Base-by-base conservation (phyloP, 1,139 yeast genomes). In the Arxiozyma slooffiae region DNA sequence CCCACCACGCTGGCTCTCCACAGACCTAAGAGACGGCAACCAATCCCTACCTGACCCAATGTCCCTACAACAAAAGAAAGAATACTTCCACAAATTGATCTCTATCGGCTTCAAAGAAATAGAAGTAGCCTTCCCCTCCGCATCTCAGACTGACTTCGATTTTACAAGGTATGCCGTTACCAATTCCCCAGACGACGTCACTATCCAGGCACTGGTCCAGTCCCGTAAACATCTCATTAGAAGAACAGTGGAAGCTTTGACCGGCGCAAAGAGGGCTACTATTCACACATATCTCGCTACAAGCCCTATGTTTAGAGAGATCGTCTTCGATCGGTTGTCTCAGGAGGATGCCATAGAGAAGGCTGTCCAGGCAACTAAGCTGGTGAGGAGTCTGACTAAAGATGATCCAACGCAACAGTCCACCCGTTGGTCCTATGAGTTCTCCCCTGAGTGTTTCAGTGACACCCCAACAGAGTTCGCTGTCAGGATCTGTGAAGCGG, bases 1-100 rank as follows among this genome's bases (percentile, higher is more conserved):
- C 66, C 85, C 97, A 2, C 98, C 98, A 52, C 77, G 97, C 67
- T 92, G 97, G 97, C 77, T 92, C 50, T 85, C 96, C 8, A 92
- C 97, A 3, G 98, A 92, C 67, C 77, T 92, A 61, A 79, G 98
- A 69, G 98, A 92, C 67, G 98, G 98, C 52, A 92, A 92, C 73
- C 98, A 92, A 72, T 86, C 97, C 11, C 76, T 92, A 58, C 97
- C 97, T 9, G 97, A 92, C 70, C 98, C 98, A 49, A 92, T 92
- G 98, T 78, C 88, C 34, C 80, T 89, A 37, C 85, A 77, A 40
- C 96, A 92, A 68, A 92, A 92, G 72, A 87, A 87, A 68, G 85
- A 79, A 58, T 90, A 88, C 69, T 90, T 90, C 73, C 79, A 82
- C 57, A 87, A 89, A 68, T 75, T 92, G 53, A 73, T 90, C 16